These are phyloP conservation scores for Symbiodinium pilosum DNA, from an alignment of 73 alveolate genomes.

Conservation along the genomic window DNA sequence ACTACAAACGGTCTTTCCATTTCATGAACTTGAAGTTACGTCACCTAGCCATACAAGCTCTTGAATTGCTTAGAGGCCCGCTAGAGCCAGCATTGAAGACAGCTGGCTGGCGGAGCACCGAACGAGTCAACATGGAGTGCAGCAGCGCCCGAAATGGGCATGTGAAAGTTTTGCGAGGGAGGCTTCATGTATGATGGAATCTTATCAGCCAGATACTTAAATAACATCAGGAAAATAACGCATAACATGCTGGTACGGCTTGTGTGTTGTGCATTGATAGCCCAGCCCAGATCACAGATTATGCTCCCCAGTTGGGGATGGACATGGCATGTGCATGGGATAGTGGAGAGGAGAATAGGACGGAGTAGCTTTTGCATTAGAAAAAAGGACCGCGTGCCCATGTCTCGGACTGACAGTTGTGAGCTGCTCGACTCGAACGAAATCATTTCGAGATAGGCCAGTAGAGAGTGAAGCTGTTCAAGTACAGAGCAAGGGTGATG, in stretches of 20 bases:
- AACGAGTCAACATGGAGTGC: constrained; percentile 1
- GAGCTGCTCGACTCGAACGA: too few relatives aligned
- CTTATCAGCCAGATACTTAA: too few relatives aligned
- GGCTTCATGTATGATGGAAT: too few relatives aligned
- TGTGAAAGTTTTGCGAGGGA: not conserved
- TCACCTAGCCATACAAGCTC: too few relatives aligned
- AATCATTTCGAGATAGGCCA: too few relatives aligned
- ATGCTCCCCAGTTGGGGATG: constrained; percentile 20
- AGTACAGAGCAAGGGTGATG: too few relatives aligned
- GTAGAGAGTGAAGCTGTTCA: too few relatives aligned
- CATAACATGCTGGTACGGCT: not conserved
- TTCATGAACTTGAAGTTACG: too few relatives aligned
- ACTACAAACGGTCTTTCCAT: too few relatives aligned
- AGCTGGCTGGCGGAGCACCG: not conserved
- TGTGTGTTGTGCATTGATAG: not conserved
- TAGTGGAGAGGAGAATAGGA: not conserved
- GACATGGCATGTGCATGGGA: constrained; percentile 21
- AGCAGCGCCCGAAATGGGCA: not conserved
- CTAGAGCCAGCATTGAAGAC: not conserved
- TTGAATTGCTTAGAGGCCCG: not conserved
- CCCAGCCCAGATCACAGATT: not conserved
- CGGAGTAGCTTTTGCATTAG: constrained; percentile 6
- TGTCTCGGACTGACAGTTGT: too few relatives aligned
- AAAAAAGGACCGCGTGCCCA: not conserved
- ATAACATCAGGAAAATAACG: not conserved